A percentile compares a stretch with the other conserved stretches of the same genome.
Evolutionary conservation across 768 basidiomycete genomes (phyloP).

Genomic region (Boletus speciosus): DNA sequence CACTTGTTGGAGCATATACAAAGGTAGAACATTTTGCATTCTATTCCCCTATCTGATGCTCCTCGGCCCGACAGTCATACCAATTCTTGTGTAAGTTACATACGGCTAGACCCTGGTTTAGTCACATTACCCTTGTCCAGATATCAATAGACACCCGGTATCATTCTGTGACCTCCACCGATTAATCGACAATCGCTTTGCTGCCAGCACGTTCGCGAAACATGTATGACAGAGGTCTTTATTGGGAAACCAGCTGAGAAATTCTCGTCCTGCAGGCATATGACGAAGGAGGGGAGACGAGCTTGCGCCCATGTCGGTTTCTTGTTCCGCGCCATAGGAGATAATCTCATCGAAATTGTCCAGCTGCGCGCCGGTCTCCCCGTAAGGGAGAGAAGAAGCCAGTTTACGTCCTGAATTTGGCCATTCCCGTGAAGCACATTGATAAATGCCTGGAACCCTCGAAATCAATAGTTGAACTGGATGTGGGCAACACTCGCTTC

Average conservation of each 20-base stretch:
- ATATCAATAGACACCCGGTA: slow-evolving; percentile 76
- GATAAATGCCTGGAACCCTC: slow-evolving; percentile 82
- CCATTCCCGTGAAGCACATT: slow-evolving; percentile 58
- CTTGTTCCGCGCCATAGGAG: slow-evolving; percentile 9
- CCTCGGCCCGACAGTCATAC: slow-evolving; percentile 50
- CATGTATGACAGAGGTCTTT: slow-evolving; percentile 43
- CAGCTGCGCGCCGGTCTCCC: slow-evolving; percentile 68
- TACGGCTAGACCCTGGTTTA: not conserved
- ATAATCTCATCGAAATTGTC: slow-evolving; percentile 4
- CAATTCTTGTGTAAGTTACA: slow-evolving; percentile 77
- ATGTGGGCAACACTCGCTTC: slow-evolving; percentile 42
- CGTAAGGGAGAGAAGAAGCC: slow-evolving; percentile 76
- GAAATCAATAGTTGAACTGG: slow-evolving; percentile 63
- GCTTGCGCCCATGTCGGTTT: slow-evolving; percentile 20
- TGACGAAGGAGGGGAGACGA: slow-evolving; percentile 58
- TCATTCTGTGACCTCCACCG: slow-evolving; percentile 64
- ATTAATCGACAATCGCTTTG: slow-evolving; percentile 62
- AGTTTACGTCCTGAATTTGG: slow-evolving; percentile 79
- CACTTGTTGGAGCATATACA: slow-evolving; percentile 68
- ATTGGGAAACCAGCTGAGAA: slow-evolving; percentile 3
- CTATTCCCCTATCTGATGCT: slow-evolving; percentile 18
- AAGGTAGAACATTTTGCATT: slow-evolving; percentile 48
- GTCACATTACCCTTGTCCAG: slow-evolving; percentile 37
- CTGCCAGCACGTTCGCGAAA: slow-evolving; percentile 68
- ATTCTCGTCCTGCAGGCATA: slow-evolving; percentile 48